Percentiles rank a stretch among this genome's conserved stretches.
Conservation (phyloP, 108 stramenopile genomes). For the Cyclotella kingstonii region DNA sequence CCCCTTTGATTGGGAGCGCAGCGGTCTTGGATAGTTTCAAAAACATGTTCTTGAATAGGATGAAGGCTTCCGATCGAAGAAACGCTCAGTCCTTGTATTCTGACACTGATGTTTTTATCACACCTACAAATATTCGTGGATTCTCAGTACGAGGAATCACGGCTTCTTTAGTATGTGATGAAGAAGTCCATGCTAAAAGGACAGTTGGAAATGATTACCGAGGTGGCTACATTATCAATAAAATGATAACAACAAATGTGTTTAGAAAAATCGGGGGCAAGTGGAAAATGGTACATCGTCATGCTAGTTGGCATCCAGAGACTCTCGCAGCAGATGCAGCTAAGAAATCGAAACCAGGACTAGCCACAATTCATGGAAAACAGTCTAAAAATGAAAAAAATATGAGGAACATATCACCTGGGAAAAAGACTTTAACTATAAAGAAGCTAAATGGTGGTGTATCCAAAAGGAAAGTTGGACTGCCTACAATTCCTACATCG, state of each 20-base stretch:
- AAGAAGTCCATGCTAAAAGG: conserved; percentile 63
- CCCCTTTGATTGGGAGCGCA: conserved; percentile 62
- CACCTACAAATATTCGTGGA: conserved; percentile 65
- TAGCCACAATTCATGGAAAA: conserved; percentile 23
- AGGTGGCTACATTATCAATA: conserved; percentile 62
- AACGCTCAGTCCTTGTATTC: conserved; percentile 9
- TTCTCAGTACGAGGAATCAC: conserved; percentile 72
- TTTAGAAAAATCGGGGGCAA: conserved; percentile 75
- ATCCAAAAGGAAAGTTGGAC: conserved; percentile 17
- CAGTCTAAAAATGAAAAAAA: background rate
- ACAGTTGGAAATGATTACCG: conserved; percentile 24
- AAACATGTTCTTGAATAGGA: conserved; percentile 64
- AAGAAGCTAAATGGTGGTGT: conserved; percentile 21
- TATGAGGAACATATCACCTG: conserved; percentile 6
- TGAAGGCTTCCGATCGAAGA: conserved; percentile 16
- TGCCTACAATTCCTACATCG: conserved; percentile 22
- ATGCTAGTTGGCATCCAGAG: conserved; percentile 82
- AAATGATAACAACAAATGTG: conserved; percentile 76
- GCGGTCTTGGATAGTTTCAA: conserved; percentile 66
- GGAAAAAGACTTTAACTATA: conserved; percentile 19
- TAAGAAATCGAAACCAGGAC: conserved; percentile 38
- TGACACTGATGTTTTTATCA: conserved; percentile 46
- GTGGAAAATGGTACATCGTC: conserved; percentile 83
- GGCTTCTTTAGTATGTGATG: conserved; percentile 79
- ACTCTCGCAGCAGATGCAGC: conserved; percentile 67